These are phyloP conservation scores for Ploettnerulaceae sp. DNA, from an alignment of 2,329 filamentous ascomycete species.

Conservation along the genomic window DNA sequence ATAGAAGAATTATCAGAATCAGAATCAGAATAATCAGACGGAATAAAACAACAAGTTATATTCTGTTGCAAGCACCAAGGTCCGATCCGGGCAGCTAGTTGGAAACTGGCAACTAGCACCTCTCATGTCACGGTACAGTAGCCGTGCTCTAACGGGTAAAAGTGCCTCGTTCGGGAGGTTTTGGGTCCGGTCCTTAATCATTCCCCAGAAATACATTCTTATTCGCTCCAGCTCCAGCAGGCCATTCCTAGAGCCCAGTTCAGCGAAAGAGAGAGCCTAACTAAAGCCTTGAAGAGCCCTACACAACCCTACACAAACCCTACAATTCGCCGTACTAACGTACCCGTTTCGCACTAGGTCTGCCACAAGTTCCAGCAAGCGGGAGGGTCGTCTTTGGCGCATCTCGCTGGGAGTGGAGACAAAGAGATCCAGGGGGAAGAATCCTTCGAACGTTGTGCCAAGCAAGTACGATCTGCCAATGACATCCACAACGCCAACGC, in stretches of 20 bases:
- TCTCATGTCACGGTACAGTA: constrained; percentile 3
- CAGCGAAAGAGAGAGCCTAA: constrained; percentile 1
- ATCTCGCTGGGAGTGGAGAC: background rate
- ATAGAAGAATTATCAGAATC: too few species aligned
- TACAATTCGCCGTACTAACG: too few species aligned
- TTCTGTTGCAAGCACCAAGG: too few species aligned
- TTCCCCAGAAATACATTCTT: too few species aligned
- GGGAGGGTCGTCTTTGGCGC: constrained; percentile 14
- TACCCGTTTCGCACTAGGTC: constrained; percentile 11
- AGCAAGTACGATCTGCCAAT: constrained; percentile 16
- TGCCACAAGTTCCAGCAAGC: constrained; percentile 11
- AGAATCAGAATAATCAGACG: too few species aligned
- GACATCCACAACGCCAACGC: constrained; percentile 7
- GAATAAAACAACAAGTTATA: too few species aligned
- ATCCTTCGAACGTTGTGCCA: constrained; percentile 13
- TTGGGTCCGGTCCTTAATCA: constrained; percentile 3
- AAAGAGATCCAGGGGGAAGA: constrained; percentile 1
- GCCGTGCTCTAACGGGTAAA: constrained; percentile 2
- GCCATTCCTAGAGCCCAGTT: background rate
- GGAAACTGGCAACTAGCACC: too few species aligned
- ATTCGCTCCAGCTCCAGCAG: too few species aligned
- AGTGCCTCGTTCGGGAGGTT: background rate
- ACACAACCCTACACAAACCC: too few species aligned
- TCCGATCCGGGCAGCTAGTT: too few species aligned
- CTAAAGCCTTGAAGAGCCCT: constrained; percentile 14